Evolutionary conservation across 176 grass and related monocot genomes (phyloP), one percentile per base, ranked within the genome.

Genomic region (Coix lacrymajobi): DNA sequence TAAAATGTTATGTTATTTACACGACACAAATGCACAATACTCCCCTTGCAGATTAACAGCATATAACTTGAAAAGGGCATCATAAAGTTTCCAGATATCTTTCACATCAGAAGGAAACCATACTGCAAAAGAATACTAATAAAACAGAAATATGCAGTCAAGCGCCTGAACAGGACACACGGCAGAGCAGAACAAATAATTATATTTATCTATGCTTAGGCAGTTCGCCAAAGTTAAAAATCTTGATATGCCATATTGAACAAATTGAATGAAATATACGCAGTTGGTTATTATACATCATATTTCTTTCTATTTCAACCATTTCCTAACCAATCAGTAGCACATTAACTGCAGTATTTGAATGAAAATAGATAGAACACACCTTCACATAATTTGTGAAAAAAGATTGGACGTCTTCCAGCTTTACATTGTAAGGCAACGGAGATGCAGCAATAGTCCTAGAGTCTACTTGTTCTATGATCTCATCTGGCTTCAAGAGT

Each of bases 361-460:
- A 89, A 87, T 43, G n/a, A 52, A 80, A 69, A 22, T 54, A 30
- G 14, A 48, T 54, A 37, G 11, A 48, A 68, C 52, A 75, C 43
- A 96, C 94, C 94, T 93, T 93, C 39, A 83, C 90, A 20, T 79
- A 30, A 39, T 89, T 81, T 25, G 66, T 26, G 79, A 97, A 93
- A 64, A 97, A 97, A 33, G 90, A 86, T 40, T 96, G 80, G 15
- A 96, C 81, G 79, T 87, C 88, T 77, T 96, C 90, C 20, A 85
- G 76, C 79, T 90, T 92, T 41, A 91, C 72, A 84, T 92, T 89
- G 80, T 91, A 96, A 85, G 93, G 88, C 32, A 93, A 83, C 10
- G 93, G 93, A 12, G 88, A 87, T 28, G 64, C 90, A 22, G 90
- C 88, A 79, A 96, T 17, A 8, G 90, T 92, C 78, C 86, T 90